A percentile compares a stretch with the other conserved stretches of the same genome.
Conservation (phyloP, 2,329 filamentous ascomycete species). For the Penicillium sp. region DNA sequence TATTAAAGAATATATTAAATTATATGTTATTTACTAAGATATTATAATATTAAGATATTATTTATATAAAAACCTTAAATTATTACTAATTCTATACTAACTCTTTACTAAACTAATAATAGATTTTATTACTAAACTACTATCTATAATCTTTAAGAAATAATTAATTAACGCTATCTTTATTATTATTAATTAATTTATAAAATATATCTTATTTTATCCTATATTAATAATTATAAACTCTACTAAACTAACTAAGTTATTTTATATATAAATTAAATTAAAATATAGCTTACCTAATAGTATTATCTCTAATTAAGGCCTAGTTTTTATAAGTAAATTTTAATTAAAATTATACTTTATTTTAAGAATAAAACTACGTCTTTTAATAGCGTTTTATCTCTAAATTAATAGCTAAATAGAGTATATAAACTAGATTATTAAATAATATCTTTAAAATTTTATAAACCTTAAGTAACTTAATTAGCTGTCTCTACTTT, state of each 20-base stretch:
- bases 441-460: neutral
- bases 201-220: no score
- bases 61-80: neutral
- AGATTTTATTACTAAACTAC: constrained; percentile 6
- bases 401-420: neutral
- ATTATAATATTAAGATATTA: no score
- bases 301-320: neutral
- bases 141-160: constrained; percentile 8
- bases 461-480: neutral
- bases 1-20: neutral
- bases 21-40: neutral
- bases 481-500: neutral
- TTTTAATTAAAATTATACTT: neutral
- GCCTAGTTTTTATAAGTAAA: neutral
- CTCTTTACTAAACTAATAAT: neutral
- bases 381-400: neutral
- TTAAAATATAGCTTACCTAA: neutral
- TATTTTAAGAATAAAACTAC: neutral
- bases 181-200: no score
- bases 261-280: neutral
- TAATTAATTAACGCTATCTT: neutral
- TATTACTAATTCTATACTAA: constrained; percentile 2
- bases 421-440: neutral
- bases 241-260: no score
- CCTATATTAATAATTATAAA: no score